phyloP scores from a whole-genome alignment of 2,329 filamentous ascomycete genomes.

The Aspergillus sp. region DNA sequence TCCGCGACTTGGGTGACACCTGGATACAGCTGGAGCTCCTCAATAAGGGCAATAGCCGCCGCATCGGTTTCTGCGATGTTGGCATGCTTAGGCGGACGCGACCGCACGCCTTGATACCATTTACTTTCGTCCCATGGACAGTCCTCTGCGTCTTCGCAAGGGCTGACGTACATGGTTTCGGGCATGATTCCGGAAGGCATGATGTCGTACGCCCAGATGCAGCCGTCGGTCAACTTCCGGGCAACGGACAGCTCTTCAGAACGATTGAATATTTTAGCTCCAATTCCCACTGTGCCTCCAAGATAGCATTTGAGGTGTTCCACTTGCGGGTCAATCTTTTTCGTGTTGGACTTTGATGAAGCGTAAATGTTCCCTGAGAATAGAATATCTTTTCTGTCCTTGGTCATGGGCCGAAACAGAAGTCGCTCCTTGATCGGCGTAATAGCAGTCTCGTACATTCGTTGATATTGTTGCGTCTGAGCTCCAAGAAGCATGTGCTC shows the following conservation, averaged over 20 bases:
- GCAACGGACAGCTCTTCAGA: conserved; percentile 57
- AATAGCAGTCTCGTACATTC: conserved; percentile 45
- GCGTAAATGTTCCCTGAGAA: conserved; percentile 37
- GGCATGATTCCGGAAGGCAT: conserved; percentile 63
- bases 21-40: conserved; percentile 24
- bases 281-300: conserved; percentile 62
- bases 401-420: conserved; percentile 47
- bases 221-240: conserved; percentile 58
- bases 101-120: conserved; percentile 33
- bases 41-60: conserved; percentile 21
- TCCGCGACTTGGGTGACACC: conserved; percentile 29
- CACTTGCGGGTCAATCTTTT: conserved; percentile 38
- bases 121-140: conserved; percentile 57
- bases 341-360: conserved; percentile 16
- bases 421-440: conserved; percentile 41
- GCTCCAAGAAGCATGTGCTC: conserved; percentile 48
- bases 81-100: conserved; percentile 16
- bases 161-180: conserved; percentile 54
- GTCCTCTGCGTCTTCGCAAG: conserved; percentile 45
- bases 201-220: conserved; percentile 61
- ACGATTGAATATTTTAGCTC: conserved; percentile 57
- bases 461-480: conserved; percentile 41
- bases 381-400: conserved; percentile 40
- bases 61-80: conserved; percentile 18
- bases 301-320: conserved; percentile 63